A percentile compares a stretch with the other conserved stretches of the same genome.
These are phyloP conservation scores for Cyphellophora europaea DNA, from an alignment of 2,329 filamentous ascomycete species.

Conservation along the genomic window DNA sequence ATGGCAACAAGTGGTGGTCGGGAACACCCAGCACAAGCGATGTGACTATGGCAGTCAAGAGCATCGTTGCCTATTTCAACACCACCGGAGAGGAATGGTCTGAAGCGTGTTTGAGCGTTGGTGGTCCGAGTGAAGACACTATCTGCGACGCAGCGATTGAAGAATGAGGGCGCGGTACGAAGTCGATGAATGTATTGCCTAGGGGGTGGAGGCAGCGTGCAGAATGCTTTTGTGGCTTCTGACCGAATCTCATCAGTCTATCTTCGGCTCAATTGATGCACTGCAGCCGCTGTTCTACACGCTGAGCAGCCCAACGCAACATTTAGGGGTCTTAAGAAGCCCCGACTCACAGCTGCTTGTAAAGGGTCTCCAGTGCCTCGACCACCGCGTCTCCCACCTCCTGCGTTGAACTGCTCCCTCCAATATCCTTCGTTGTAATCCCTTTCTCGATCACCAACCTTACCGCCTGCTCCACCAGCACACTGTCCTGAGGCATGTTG, in stretches of 20 bases:
- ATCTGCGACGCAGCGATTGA: too few species aligned
- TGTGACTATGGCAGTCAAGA: conserved; percentile 18
- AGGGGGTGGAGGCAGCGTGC: too few species aligned
- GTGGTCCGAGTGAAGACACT: conserved; percentile 17
- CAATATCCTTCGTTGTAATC: conserved; percentile 74
- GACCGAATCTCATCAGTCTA: too few species aligned
- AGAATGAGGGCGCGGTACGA: too few species aligned
- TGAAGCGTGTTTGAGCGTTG: conserved; percentile 14
- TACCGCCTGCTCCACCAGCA: conserved; percentile 73
- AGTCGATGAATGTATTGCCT: too few species aligned
- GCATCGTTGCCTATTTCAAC: conserved; percentile 21
- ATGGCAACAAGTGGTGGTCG: conserved; percentile 21
- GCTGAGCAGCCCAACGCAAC: too few species aligned
- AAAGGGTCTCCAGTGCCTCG: conserved; percentile 60
- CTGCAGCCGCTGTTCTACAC: too few species aligned
- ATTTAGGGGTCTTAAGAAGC: too few species aligned
- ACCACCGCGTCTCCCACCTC: conserved; percentile 79
- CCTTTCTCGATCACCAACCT: conserved; percentile 69
- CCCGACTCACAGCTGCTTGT: too few species aligned
- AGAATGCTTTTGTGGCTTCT: too few species aligned
- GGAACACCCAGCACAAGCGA: conserved; percentile 20
- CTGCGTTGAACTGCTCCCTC: conserved; percentile 61
- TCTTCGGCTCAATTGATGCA: too few species aligned
- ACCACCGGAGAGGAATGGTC: conserved; percentile 12
- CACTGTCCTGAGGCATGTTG: conserved; percentile 65